Percentiles rank a stretch among this genome's conserved stretches.
Evolutionary conservation across 768 basidiomycete species (phyloP).

Genomic region (Tremella fuciformis): DNA sequence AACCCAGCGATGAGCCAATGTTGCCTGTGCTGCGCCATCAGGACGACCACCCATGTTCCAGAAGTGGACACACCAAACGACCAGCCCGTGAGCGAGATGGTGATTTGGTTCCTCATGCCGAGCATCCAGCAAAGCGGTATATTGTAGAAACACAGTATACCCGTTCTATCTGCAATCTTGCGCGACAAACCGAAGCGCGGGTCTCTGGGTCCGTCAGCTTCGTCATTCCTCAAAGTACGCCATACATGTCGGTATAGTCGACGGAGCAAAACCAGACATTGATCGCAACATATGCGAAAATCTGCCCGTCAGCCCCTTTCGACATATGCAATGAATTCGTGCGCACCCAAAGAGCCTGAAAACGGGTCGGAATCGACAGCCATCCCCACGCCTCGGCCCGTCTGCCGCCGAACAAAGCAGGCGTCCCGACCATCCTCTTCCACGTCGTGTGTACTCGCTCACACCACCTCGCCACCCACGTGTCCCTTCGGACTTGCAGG

Average conservation of each 20-base stretch:
- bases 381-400: conserved; percentile 21
- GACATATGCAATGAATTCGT: no score
- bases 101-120: conserved; percentile 30
- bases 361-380: conserved; percentile 21
- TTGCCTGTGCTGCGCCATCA: conserved; percentile 11
- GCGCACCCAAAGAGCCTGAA: conserved; percentile 26
- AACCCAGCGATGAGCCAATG: conserved; percentile 30
- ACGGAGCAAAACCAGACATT: conserved; percentile 26
- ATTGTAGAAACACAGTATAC: conserved; percentile 35
- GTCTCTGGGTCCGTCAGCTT: conserved; percentile 12
- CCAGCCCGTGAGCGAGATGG: conserved; percentile 34
- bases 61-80: conserved; percentile 18
- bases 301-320: conserved; percentile 9
- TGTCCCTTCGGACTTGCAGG: no score
- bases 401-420: conserved; percentile 27
- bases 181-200: conserved; percentile 16
- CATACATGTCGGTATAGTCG: conserved; percentile 8
- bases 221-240: background rate
- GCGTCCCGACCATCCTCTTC: conserved; percentile 15
- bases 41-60: background rate
- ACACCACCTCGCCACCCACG: background rate
- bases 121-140: conserved; percentile 31
- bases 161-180: conserved; percentile 28
- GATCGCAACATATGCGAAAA: conserved; percentile 25
- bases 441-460: conserved; percentile 11